Evolutionary conservation across 768 basidiomycete genomes (phyloP), one percentile per base, ranked within the genome.

Genomic region (Peribolospora baueri): DNA sequence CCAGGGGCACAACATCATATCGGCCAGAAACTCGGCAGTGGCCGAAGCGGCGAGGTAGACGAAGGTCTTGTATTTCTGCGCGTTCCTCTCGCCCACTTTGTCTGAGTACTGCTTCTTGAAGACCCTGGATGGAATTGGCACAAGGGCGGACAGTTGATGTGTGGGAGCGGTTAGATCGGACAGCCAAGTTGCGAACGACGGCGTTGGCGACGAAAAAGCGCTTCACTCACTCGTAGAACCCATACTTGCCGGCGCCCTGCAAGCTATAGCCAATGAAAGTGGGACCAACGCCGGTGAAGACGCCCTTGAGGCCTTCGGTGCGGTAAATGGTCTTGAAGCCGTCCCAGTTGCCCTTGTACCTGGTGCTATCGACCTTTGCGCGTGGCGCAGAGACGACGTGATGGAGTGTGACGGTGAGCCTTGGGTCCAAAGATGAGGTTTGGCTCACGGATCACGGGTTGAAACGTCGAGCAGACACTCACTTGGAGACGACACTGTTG

Each of bases 11-110:
- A 54, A 71, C 67, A 58, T 69, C 70, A 70, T 66, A 60, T 71
- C 70, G 67, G 70, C 70, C 61, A 71, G 66, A 68, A 71, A 68
- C 63, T 71, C 70, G 58, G 70, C 70, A 47, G 70, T 69, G 61
- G 66, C 70, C 52, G 70, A 69, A 52, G 69, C 68, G 59, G 68
- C 70, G 60, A 71, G 67, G 69, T 69, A 71, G 68, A 71, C 68
- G 61, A 64, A 64, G 57, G 65, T 63, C 64, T 69, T 65, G 69
- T 70, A 66, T 61, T 70, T 67, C 60, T 65, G 65, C 57, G 70
- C 70, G 56, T 64, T 65, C 60, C 68, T 68, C 50, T 69, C 59
- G 61, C 70, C 70, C 59, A 69, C 63, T 49, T 64, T 56, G 63
- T 71, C 68, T 58, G 70, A 67, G 62, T 70, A 70, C 57, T 63